Base-by-base conservation (phyloP, 2,329 filamentous ascomycete genomes). In the Talaromyces sp. region DNA sequence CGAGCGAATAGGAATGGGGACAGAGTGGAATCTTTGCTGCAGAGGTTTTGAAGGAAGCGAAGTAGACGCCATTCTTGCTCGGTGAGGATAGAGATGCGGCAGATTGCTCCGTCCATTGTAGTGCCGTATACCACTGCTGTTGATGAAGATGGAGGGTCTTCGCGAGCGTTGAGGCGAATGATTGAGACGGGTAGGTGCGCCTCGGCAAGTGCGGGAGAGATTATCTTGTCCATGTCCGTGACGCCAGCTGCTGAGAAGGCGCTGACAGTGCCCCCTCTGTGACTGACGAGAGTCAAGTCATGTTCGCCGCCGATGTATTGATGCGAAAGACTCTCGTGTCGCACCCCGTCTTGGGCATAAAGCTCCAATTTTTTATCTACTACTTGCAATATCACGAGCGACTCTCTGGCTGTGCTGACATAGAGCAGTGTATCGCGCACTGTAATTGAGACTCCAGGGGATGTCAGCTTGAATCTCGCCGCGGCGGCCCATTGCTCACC, bases 1-100 rank as follows among this genome's bases (percentile, higher is more conserved):
- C 72, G 68, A 62, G 74, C 75, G 31, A 76, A 74, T 2, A 75
- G 75, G 66, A 85, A 86, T 3, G 85, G 83, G 65, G 82, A 87
- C 13, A 87, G 75, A 3, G 73, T 68, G 7, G 75, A 71, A 31
- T 82, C 84, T 31, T 77, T 74, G 56, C 83, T 75, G 33, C 86
- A 87, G 57, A 96, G 74, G 66, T 90, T 89, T 72, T 96, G 89
- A 1, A 97, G 73, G 68, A 94, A 87, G 65, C 85, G 84, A 5
- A 98, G 81, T 3, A 96, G 81, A 7, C 84, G 83, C 86, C 89
- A 90, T 8, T 89, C 84, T 2, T 85, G 76, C 19, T 84, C 71
- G 10, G 83, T 80, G 0, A 98, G 78, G 14, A 93, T 78, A 0
- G 85, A 85, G 70, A 97, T 89, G 64, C 90, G 86, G 67, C 86